These are phyloP conservation scores for Haberlea rhodopensis DNA, from an alignment of 257 asterid genomes.

Conservation along the genomic window DNA sequence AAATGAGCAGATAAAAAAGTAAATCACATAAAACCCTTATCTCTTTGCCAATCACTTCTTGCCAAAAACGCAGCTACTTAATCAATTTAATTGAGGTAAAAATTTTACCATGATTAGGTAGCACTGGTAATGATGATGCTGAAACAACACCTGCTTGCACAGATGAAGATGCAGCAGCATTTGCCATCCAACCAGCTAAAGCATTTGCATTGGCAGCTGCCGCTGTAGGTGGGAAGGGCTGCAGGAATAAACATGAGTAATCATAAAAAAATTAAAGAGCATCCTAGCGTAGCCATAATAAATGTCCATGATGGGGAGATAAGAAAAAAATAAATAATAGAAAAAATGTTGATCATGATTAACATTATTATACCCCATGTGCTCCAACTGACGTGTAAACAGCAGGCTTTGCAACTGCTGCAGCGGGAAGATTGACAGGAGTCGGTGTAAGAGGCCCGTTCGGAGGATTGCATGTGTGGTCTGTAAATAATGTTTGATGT, in stretches of 20 bases:
- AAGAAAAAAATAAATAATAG: not conserved
- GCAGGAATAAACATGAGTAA: constrained; percentile 31
- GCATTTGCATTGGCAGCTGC: constrained; percentile 85
- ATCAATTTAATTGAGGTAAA: constrained; percentile 23
- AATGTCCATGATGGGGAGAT: constrained; percentile 17
- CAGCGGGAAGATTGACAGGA: constrained; percentile 71
- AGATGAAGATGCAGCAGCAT: constrained; percentile 93
- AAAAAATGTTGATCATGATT: not conserved
- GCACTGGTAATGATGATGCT: constrained; percentile 82
- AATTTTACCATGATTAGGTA: constrained; percentile 77
- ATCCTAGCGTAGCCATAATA: constrained; percentile 4
- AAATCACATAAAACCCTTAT: not conserved
- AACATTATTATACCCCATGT: constrained; percentile 60
- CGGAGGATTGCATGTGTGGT: constrained; percentile 77
- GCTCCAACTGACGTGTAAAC: constrained; percentile 79
- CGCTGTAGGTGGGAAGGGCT: constrained; percentile 91
- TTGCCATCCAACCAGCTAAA: constrained; percentile 98
- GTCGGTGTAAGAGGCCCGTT: constrained; percentile 81
- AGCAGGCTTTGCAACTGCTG: constrained; percentile 78
- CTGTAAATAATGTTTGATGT: constrained; percentile 85
- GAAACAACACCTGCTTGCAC: constrained; percentile 96
- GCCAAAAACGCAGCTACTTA: not conserved
- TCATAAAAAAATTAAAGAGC: constrained; percentile 5
- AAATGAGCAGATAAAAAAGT: not conserved
- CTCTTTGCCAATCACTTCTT: not conserved